Evolutionary conservation across 805 yeast species (phyloP).

Genomic region (Starmerella powellii): DNA sequence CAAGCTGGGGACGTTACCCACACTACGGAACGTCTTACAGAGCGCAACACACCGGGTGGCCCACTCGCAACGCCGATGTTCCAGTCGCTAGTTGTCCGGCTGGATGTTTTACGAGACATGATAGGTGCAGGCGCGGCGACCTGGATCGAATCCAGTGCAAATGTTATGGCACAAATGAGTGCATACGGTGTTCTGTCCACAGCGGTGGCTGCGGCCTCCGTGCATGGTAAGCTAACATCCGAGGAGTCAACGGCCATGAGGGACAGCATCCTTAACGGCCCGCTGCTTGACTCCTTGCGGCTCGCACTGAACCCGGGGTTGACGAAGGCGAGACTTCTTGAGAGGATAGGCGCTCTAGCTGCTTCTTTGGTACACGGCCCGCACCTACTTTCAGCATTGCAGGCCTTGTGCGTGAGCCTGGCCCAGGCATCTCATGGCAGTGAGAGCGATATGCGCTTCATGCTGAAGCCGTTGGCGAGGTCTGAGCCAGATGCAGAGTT

Average conservation of each 20-base stretch:
- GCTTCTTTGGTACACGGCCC: conserved; percentile 20
- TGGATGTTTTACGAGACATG: conserved; percentile 16
- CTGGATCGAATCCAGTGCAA: conserved; percentile 11
- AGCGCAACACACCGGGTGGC: conserved; percentile 1
- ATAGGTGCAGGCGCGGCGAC: conserved; percentile 12
- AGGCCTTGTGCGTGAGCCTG: conserved; percentile 16
- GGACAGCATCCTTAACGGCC: conserved; percentile 7
- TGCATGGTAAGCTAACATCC: conserved; percentile 15
- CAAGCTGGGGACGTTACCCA: not conserved
- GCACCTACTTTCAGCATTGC: conserved; percentile 16
- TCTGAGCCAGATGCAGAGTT: not conserved
- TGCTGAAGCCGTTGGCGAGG: conserved; percentile 8
- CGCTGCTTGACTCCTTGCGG: conserved; percentile 14
- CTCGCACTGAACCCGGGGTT: conserved; percentile 9
- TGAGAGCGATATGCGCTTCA: conserved; percentile 7
- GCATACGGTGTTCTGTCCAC: conserved; percentile 15
- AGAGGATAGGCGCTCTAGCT: conserved; percentile 17
- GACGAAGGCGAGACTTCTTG: conserved; percentile 6
- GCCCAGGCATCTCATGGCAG: conserved; percentile 14
- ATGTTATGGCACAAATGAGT: conserved; percentile 6
- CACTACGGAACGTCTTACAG: not conserved
- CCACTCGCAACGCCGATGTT: conserved; percentile 7
- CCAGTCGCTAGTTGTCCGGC: conserved; percentile 12
- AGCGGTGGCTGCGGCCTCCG: conserved; percentile 19
- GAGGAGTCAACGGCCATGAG: conserved; percentile 7